A percentile compares a stretch with the other conserved stretches of the same genome.
phyloP scores from a whole-genome alignment of 2,329 filamentous ascomycete species.

The Verticillium albo-atrum region DNA sequence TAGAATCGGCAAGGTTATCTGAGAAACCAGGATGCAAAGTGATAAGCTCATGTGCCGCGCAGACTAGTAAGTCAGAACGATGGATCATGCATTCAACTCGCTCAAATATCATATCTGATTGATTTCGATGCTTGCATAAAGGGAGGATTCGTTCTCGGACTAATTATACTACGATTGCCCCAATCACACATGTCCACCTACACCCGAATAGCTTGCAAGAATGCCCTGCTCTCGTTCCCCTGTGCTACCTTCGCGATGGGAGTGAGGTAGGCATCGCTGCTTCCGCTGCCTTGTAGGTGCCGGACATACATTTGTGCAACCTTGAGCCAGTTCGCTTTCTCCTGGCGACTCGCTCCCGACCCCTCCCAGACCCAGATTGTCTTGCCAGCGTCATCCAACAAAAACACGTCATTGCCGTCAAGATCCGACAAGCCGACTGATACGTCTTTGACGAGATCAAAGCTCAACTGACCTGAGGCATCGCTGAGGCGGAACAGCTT shows the following conservation, averaged over 20 bases:
- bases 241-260: conserved; percentile 55
- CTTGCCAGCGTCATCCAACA: conserved; percentile 53
- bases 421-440: conserved; percentile 43
- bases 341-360: conserved; percentile 47
- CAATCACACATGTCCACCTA: conserved; percentile 7
- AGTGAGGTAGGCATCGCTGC: conserved; percentile 31
- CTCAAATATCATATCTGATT: too few relatives aligned
- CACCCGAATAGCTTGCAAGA: conserved; percentile 40
- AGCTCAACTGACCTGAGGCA: conserved; percentile 50
- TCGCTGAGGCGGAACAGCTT: conserved; percentile 62
- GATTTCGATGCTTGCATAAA: too few relatives aligned
- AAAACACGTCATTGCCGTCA: conserved; percentile 56
- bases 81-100: too few relatives aligned
- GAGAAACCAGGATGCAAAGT: too few relatives aligned
- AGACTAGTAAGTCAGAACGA: too few relatives aligned
- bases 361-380: conserved; percentile 66
- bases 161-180: too few relatives aligned
- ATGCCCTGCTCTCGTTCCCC: conserved; percentile 50
- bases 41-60: too few relatives aligned
- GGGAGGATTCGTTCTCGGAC: too few relatives aligned
- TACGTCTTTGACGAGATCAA: conserved; percentile 55
- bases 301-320: conserved; percentile 53
- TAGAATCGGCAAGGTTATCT: too few relatives aligned
- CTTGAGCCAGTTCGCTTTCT: conserved; percentile 57
- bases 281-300: conserved; percentile 27